These are phyloP conservation scores for Xylariaceae sp. DNA, from an alignment of 2,329 filamentous ascomycete genomes.

Conservation along the genomic window DNA sequence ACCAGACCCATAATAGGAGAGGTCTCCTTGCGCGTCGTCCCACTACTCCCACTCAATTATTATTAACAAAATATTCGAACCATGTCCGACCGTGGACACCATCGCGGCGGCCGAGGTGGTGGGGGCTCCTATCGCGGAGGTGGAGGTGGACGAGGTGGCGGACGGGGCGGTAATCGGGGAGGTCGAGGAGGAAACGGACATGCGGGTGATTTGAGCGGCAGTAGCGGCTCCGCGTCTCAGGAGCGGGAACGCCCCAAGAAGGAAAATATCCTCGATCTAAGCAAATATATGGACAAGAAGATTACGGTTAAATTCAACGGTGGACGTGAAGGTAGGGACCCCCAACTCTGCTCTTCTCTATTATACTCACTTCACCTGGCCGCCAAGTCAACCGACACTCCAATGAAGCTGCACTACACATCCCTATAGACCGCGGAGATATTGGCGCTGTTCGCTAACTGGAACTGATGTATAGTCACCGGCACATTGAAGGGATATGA, in stretches of 20 bases:
- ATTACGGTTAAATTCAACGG: slow-evolving; percentile 96
- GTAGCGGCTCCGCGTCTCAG: slow-evolving; percentile 40
- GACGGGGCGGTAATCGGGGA: slow-evolving; percentile 29
- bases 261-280: slow-evolving; percentile 94
- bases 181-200: slow-evolving; percentile 40
- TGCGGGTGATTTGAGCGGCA: slow-evolving; percentile 34
- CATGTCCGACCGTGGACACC: slow-evolving; percentile 48
- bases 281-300: slow-evolving; percentile 95
- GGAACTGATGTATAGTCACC: slow-evolving; percentile 52
- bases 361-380: background rate
- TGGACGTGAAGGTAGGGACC: slow-evolving; percentile 70
- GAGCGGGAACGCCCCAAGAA: slow-evolving; percentile 81
- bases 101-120: slow-evolving; percentile 44
- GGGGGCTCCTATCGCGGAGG: slow-evolving; percentile 37
- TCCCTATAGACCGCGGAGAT: background rate
- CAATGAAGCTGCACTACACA: background rate
- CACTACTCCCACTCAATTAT: too few species aligned
- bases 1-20: background rate
- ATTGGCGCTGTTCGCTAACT: slow-evolving; percentile 2
- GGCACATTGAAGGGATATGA: slow-evolving; percentile 93
- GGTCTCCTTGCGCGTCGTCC: background rate
- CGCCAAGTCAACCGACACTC: background rate
- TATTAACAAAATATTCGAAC: slow-evolving; percentile 20
- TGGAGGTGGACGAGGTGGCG: slow-evolving; percentile 36
- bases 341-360: background rate